phyloP scores from a whole-genome alignment of 306 rosid genomes.

The Pyrus communis region DNA sequence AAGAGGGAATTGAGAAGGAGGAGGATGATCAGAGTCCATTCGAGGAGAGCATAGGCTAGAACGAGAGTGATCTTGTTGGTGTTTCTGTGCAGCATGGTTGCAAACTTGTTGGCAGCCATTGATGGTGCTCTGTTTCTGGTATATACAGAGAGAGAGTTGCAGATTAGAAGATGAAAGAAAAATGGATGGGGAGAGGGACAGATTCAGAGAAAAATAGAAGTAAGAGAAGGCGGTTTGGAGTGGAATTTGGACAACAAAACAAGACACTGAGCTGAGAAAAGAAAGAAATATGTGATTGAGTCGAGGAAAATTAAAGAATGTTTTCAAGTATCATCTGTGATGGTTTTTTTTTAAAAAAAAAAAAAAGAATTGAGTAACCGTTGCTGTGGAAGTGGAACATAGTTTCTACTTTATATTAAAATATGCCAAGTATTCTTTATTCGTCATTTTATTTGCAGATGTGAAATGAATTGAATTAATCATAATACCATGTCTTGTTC shows the following conservation, averaged over 20 bases:
- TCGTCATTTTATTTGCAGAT: background rate
- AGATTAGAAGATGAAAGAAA: conserved; percentile 15
- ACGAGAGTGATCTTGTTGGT: conserved; percentile 78
- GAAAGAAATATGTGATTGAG: conserved; percentile 20
- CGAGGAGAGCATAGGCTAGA: conserved; percentile 74
- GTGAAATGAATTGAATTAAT: no score
- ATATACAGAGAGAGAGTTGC: conserved; percentile 36
- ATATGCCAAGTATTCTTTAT: background rate
- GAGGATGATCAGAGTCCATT: conserved; percentile 73
- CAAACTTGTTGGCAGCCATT: conserved; percentile 94
- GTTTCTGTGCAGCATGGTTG: conserved; percentile 71
- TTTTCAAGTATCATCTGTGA: background rate
- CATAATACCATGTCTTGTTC: no score
- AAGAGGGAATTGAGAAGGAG: conserved; percentile 81
- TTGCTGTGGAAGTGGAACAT: background rate
- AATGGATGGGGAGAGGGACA: conserved; percentile 4
- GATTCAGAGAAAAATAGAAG: conserved; percentile 8
- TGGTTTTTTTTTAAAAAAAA: no score
- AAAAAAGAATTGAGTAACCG: background rate
- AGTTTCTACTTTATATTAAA: background rate
- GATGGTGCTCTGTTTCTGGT: conserved; percentile 34
- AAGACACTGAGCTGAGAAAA: conserved; percentile 22
- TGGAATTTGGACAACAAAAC: conserved; percentile 26
- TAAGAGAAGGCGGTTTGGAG: conserved; percentile 27
- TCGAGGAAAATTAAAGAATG: conserved; percentile 42